Evolutionary conservation across 345 rosid genomes (phyloP), one percentile per base, ranked within the genome.

Genomic region (Rhizophora mangle): DNA sequence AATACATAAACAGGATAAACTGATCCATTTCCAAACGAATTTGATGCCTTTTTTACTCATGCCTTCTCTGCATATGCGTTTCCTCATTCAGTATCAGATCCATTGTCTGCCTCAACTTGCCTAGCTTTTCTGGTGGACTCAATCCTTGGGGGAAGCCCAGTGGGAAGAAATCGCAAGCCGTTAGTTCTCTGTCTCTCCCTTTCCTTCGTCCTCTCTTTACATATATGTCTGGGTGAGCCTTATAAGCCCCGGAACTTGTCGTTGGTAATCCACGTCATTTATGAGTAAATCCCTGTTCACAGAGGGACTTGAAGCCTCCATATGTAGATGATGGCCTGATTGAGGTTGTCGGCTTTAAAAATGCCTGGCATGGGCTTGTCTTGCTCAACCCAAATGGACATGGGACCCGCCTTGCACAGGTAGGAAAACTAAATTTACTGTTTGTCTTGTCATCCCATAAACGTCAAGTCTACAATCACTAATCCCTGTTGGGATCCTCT

Each of bases 51-150:
- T 9, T 39, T 39, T 11, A 39, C 47, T 39, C 11, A 1, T 37
- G 47, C 3, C 47, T 39, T 39, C 47, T 39, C 47, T 16, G 2
- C 16, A 2, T 39, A 39, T 39, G 47, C 16, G 0, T 39, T 39
- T 11, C 47, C 47, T 39, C 6, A 39, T 39, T 15, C 47, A 89
- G 95, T 76, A 82, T 89, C 63, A 84, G 87, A 74, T 89, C 91
- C 22, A 85, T 89, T 22, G 85, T 89, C 32, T 86, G 91, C 85
- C 89, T 89, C 63, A 89, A 89, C 73, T 77, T 85, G 85, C 94
- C 91, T 49, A 89, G 94, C 70, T 89, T 89, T 71, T 85, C 95
- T 20, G 95, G 95, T 47, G 95, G 95, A 63, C 85, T 89, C 56
- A 79, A 86, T 74, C 91, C 89, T 60, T 89, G 95, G 95, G 91